These are phyloP conservation scores for Ogataea methanolica DNA, from an alignment of 805 yeast genomes.

Conservation along the genomic window DNA sequence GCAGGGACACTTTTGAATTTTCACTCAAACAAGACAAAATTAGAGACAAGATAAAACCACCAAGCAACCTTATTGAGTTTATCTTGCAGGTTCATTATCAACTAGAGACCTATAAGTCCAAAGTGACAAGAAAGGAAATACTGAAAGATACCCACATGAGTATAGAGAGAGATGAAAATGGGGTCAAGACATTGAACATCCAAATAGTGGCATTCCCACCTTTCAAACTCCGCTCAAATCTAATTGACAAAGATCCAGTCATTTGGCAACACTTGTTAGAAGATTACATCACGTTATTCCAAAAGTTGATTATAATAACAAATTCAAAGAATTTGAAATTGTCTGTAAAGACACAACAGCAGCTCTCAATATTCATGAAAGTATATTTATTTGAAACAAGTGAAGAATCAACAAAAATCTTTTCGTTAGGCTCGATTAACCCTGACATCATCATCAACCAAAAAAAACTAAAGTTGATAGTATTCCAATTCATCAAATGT, in stretches of 20 bases:
- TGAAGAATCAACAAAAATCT: slow-evolving; percentile 53
- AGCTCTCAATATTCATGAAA: slow-evolving; percentile 50
- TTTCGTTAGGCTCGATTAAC: slow-evolving; percentile 69
- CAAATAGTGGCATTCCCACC: slow-evolving; percentile 75
- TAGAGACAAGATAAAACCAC: not conserved
- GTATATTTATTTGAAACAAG: slow-evolving; percentile 57
- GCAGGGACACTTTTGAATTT: too few relatives aligned
- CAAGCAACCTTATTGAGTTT: not conserved
- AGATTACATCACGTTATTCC: slow-evolving; percentile 51
- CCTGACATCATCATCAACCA: slow-evolving; percentile 59
- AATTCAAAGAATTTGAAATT: slow-evolving; percentile 31
- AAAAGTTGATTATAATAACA: slow-evolving; percentile 35
- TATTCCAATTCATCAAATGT: slow-evolving; percentile 46
- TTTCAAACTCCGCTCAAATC: slow-evolving; percentile 66
- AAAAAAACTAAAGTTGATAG: slow-evolving; percentile 39
- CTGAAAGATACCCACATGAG: too few relatives aligned
- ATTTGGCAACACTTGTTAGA: slow-evolving; percentile 74
- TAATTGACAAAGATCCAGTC: slow-evolving; percentile 79
- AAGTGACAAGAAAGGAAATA: too few relatives aligned
- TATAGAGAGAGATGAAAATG: slow-evolving; percentile 1
- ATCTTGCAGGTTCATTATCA: not conserved
- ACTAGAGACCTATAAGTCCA: too few relatives aligned
- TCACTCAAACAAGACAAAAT: too few relatives aligned
- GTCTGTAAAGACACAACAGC: slow-evolving; percentile 53
- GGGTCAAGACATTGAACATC: slow-evolving; percentile 28